Conservation (phyloP, 169 alveolate species). For the Cryptosporidium viatorum region DNA sequence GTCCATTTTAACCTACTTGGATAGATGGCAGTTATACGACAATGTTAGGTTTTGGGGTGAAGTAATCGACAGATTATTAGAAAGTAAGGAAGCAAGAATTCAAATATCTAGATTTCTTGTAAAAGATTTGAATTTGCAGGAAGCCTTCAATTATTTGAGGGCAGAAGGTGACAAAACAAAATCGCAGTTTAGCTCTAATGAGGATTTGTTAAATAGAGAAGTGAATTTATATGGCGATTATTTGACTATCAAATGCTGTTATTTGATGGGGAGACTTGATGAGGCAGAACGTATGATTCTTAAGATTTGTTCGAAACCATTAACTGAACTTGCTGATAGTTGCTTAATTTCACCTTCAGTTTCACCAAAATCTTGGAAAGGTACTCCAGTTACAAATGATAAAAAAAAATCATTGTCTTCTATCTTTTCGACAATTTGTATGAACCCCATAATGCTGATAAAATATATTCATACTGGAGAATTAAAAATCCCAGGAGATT, state of each 20-base stretch:
- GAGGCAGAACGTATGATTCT: constrained; percentile 52
- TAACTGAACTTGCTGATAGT: constrained; percentile 31
- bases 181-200: background rate
- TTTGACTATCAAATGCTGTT: constrained; percentile 30
- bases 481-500: constrained; percentile 47
- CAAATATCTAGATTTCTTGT: constrained; percentile 23
- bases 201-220: background rate
- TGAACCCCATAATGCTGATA: constrained; percentile 56
- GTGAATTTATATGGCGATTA: constrained; percentile 42
- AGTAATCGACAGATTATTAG: constrained; percentile 14
- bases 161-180: constrained; percentile 17
- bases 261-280: constrained; percentile 40
- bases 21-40: constrained; percentile 56
- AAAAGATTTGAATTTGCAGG: constrained; percentile 32
- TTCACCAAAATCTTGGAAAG: constrained; percentile 75
- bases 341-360: constrained; percentile 55
- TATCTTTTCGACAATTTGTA: constrained; percentile 44
- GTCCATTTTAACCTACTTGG: constrained; percentile 23
- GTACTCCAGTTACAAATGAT: constrained; percentile 55
- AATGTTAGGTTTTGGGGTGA: constrained; percentile 60
- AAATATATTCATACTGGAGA: constrained; percentile 65
- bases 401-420: constrained; percentile 58
- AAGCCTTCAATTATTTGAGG: constrained; percentile 51
- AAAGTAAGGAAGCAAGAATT: constrained; percentile 48
- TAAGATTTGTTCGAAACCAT: constrained; percentile 19